A percentile compares a stretch with the other conserved stretches of the same genome.
These are phyloP conservation scores for Dothistroma septosporum DNA, from an alignment of 2,329 filamentous ascomycete genomes.

Conservation along the genomic window DNA sequence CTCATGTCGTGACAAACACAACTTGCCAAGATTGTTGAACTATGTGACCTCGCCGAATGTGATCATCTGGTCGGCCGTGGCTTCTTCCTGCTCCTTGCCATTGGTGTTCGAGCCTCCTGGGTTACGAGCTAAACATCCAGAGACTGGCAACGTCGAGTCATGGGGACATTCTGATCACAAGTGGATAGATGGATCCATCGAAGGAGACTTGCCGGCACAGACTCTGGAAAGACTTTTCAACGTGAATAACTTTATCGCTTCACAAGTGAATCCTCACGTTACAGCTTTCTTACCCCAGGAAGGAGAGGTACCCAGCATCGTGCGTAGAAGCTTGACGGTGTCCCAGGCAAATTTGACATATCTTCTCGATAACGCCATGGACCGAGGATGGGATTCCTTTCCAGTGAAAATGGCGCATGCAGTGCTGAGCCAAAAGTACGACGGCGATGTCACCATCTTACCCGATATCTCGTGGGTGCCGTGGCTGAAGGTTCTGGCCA, in stretches of 20 bases:
- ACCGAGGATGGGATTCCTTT: slow-evolving; percentile 17
- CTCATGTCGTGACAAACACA: slow-evolving; percentile 80
- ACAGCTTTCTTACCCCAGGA: slow-evolving; percentile 78
- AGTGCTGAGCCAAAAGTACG: slow-evolving; percentile 85
- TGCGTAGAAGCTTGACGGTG: slow-evolving; percentile 17
- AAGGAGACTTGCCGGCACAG: slow-evolving; percentile 89
- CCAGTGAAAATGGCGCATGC: slow-evolving; percentile 54
- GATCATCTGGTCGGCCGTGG: slow-evolving; percentile 92
- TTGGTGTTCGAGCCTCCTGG: slow-evolving; percentile 76
- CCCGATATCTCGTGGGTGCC: slow-evolving; percentile 72
- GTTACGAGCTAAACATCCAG: slow-evolving; percentile 77
- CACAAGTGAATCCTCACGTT: slow-evolving; percentile 92
- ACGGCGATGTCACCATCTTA: slow-evolving; percentile 90
- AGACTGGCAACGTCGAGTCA: slow-evolving; percentile 65
- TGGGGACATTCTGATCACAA: slow-evolving; percentile 83
- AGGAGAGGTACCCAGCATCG: slow-evolving; percentile 48
- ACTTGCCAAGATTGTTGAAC: slow-evolving; percentile 81
- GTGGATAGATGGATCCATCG: slow-evolving; percentile 93
- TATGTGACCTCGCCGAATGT: slow-evolving; percentile 93
- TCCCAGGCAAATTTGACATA: slow-evolving; percentile 15
- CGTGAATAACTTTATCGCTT: slow-evolving; percentile 96
- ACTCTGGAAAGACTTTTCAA: slow-evolving; percentile 93
- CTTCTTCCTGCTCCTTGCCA: slow-evolving; percentile 91
- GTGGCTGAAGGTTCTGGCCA: slow-evolving; percentile 71
- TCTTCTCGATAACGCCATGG: slow-evolving; percentile 17